A percentile compares a stretch with the other conserved stretches of the same genome.
phyloP scores from a whole-genome alignment of 2,329 filamentous ascomycete species.

The Aspergillus sp. region DNA sequence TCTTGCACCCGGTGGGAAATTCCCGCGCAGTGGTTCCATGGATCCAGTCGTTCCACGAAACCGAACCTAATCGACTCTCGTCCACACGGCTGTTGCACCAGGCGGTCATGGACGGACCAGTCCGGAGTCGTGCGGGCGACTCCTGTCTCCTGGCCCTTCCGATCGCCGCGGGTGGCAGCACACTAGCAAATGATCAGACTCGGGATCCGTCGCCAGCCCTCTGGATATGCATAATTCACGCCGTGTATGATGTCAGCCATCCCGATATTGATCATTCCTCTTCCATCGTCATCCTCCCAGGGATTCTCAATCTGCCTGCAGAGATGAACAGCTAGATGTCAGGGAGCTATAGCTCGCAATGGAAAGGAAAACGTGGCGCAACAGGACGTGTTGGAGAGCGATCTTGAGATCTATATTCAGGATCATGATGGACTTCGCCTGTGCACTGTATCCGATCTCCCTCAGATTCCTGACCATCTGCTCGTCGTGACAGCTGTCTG shows the following conservation, averaged over 20 bases:
- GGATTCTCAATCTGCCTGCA: constrained; percentile 6
- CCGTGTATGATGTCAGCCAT: constrained; percentile 15
- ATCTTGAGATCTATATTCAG: not conserved
- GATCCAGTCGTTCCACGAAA: constrained; percentile 19
- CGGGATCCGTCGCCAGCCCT: not conserved
- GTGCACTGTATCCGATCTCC: not conserved
- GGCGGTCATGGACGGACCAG: constrained; percentile 3
- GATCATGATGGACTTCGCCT: not conserved
- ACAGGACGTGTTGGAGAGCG: not conserved
- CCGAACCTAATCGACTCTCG: constrained; percentile 16
- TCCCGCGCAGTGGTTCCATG: constrained; percentile 19
- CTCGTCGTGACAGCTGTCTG: too few species aligned
- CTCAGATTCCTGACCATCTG: not conserved
- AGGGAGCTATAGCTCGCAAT: not conserved
- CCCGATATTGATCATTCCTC: constrained; percentile 2
- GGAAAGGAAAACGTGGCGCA: constrained; percentile 3
- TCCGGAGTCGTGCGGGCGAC: not conserved
- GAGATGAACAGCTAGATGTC: not conserved
- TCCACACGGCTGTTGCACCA: constrained; percentile 9
- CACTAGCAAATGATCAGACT: constrained; percentile 1
- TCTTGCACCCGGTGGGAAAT: constrained; percentile 16
- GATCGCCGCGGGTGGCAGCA: constrained; percentile 4
- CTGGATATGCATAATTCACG: not conserved
- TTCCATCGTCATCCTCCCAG: not conserved
- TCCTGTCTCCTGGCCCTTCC: constrained; percentile 7